phyloP scores from a whole-genome alignment of 169 alveolate species.

The Perkinsus chesapeaki region DNA sequence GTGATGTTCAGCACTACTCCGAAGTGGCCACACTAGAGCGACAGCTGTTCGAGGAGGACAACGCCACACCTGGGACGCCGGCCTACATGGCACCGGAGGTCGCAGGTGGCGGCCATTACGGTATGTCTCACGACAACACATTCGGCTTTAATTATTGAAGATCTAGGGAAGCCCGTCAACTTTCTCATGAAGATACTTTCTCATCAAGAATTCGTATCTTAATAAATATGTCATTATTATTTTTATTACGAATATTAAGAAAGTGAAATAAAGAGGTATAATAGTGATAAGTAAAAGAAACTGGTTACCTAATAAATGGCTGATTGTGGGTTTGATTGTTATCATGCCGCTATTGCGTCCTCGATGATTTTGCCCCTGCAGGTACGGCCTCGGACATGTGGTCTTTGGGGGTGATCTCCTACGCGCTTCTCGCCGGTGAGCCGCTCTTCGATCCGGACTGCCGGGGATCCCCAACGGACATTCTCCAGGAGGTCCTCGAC shows the following conservation, averaged over 20 bases:
- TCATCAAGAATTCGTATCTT: too few species aligned
- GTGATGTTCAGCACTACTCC: background rate
- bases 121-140: too few species aligned
- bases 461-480: background rate
- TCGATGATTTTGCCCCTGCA: background rate
- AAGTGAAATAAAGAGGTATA: too few species aligned
- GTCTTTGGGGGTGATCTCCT: constrained; percentile 9
- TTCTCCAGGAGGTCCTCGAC: background rate
- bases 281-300: too few species aligned
- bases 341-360: too few species aligned
- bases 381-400: constrained; percentile 8
- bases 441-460: background rate
- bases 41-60: background rate
- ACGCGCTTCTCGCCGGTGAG: constrained; percentile 1
- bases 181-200: too few species aligned
- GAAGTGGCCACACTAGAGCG: background rate
- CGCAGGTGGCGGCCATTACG: background rate
- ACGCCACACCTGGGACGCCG: background rate
- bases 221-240: too few species aligned
- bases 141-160: too few species aligned
- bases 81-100: constrained; percentile 14
- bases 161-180: too few species aligned
- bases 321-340: too few species aligned
- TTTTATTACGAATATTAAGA: too few species aligned
- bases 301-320: too few species aligned